Evolutionary conservation across 148 eudicot species (phyloP).

Genomic region (Selenicereus undatus): DNA sequence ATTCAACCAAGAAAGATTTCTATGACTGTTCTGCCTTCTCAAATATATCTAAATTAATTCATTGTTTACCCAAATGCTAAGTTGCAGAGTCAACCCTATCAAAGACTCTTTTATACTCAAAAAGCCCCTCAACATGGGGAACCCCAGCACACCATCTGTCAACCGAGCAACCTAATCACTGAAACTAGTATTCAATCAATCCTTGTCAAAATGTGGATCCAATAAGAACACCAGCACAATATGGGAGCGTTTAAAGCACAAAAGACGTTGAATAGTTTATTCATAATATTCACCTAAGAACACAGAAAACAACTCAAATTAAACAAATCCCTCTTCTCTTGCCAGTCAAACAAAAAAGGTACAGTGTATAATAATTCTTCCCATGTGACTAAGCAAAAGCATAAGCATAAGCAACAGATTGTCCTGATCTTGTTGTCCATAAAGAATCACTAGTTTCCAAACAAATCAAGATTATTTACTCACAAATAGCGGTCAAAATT

Average conservation of each 20-base stretch:
- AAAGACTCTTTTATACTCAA: slow-evolving; percentile 19
- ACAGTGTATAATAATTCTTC: slow-evolving; percentile 13
- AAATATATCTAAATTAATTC: slow-evolving; percentile 27
- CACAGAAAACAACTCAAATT: slow-evolving; percentile 21
- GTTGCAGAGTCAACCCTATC: slow-evolving; percentile 21
- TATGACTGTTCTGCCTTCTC: slow-evolving; percentile 13
- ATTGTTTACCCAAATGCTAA: slow-evolving; percentile 15
- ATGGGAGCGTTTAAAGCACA: slow-evolving; percentile 26
- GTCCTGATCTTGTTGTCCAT: slow-evolving; percentile 33
- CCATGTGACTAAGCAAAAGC: slow-evolving; percentile 34
- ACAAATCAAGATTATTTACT: slow-evolving; percentile 1
- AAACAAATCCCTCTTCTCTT: slow-evolving; percentile 1
- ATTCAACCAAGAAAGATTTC: slow-evolving; percentile 19
- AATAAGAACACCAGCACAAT: slow-evolving; percentile 35
- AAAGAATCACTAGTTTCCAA: slow-evolving; percentile 17
- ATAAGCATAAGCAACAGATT: slow-evolving; percentile 26
- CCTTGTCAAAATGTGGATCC: slow-evolving; percentile 52
- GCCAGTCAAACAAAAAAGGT: slow-evolving; percentile 4
- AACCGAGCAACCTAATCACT: slow-evolving; percentile 21
- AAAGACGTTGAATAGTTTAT: slow-evolving; percentile 21
- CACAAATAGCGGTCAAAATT: slow-evolving; percentile 13
- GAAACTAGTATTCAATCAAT: slow-evolving; percentile 22
- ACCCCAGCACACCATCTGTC: slow-evolving; percentile 30
- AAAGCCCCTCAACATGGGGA: slow-evolving; percentile 4
- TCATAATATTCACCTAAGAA: slow-evolving; percentile 11